Evolutionary conservation across 331 rosid genomes (phyloP), one percentile per base, ranked within the genome.

Genomic region (Malus hybrid): DNA sequence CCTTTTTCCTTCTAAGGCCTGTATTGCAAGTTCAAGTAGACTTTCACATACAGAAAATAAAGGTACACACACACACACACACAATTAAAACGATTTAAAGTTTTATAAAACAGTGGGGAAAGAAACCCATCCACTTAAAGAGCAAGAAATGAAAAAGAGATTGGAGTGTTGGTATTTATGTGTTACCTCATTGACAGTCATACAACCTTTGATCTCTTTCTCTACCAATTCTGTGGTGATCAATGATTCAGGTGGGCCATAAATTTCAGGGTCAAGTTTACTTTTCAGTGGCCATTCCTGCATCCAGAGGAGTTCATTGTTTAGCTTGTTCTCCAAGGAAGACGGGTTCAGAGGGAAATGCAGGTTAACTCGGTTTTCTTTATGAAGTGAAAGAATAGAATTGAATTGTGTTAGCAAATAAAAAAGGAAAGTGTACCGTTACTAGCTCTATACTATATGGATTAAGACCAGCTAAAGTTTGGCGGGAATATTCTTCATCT

Each of bases 401-500:
- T 24, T 24, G 24, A 24, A 24, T 24, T 24, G 24, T 24, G 24
- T 24, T 24, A 24, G 24, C 24, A 24, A 24, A 24, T 24, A 24
- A 24, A 24, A 24, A 24, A 24, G 24, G 24, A 24, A 24, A 24
- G 44, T 57, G 5, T 84, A 72, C 81, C 84, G 78, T 84, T 29
- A 88, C 74, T 77, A 88, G 74, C 71, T 80, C 75, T 66, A 86
- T 86, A 84, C 85, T 76, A 66, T 60, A 74, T 4, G 93, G 90
- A 63, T 88, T 88, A 53, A 82, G 82, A 57, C 93, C 93, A 53
- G 93, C 85, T 76, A 88, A 77, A 76, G 93, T 88, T 71, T 86
- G 82, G 80, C 93, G 81, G 2, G 87, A 83, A 80, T 86, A 88
- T 68, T 84, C 87, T 56, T 80, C 87, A 34, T 88, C 93, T 19